phyloP scores from a whole-genome alignment of 2,329 filamentous ascomycete genomes.

The Bipolaris zeicola region DNA sequence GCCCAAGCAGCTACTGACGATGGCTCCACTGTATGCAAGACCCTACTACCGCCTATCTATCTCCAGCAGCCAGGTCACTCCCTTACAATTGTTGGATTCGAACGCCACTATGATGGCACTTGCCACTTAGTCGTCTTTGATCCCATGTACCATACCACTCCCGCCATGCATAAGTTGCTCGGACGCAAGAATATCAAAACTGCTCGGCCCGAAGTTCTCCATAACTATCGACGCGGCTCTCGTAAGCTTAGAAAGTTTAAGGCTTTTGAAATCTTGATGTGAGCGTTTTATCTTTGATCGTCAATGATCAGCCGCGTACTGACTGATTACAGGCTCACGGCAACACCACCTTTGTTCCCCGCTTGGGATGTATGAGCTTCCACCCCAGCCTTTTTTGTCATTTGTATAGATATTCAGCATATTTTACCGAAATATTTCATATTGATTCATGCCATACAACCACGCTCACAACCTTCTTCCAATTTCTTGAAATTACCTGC shows the following conservation, averaged over 20 bases:
- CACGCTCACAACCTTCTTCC: background rate
- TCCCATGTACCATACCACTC: slow-evolving; percentile 76
- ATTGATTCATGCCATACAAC: slow-evolving; percentile 11
- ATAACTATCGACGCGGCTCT: slow-evolving; percentile 71
- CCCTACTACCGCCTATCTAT: slow-evolving; percentile 81
- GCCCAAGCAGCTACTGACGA: slow-evolving; percentile 57
- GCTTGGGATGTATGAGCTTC: slow-evolving; percentile 50
- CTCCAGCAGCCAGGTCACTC: slow-evolving; percentile 92
- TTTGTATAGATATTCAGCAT: slow-evolving; percentile 26
- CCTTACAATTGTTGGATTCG: slow-evolving; percentile 85
- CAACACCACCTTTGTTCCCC: slow-evolving; percentile 46
- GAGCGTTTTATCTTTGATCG: slow-evolving; percentile 36
- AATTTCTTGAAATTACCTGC: slow-evolving; percentile 2
- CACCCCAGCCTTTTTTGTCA: slow-evolving; percentile 8
- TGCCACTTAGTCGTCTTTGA: slow-evolving; percentile 84
- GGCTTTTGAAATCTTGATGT: slow-evolving; percentile 82
- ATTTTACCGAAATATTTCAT: slow-evolving; percentile 16
- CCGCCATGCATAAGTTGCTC: slow-evolving; percentile 65
- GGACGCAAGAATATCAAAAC: slow-evolving; percentile 54
- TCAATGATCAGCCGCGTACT: background rate
- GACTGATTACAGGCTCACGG: slow-evolving; percentile 40
- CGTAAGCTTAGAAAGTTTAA: slow-evolving; percentile 71
- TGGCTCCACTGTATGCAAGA: slow-evolving; percentile 67
- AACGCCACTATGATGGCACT: slow-evolving; percentile 68
- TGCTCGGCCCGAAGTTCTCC: slow-evolving; percentile 62